These are phyloP conservation scores for Calonectria montana DNA, from an alignment of 2,329 filamentous ascomycete species.

Conservation along the genomic window DNA sequence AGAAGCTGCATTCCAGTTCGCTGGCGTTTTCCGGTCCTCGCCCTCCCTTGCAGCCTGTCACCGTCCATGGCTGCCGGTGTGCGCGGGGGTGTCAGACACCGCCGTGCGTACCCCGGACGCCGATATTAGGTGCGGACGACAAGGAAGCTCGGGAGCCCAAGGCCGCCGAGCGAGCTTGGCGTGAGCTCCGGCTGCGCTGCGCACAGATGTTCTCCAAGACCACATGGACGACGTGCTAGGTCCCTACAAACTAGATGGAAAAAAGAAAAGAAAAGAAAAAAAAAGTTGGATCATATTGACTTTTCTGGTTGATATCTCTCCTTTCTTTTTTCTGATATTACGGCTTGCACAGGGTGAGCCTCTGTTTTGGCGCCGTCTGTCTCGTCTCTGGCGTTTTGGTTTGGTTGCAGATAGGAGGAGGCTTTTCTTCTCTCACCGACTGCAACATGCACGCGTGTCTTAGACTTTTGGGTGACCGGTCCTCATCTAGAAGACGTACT, in stretches of 20 bases:
- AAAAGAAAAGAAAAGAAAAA: background rate
- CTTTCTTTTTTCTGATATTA: conserved; percentile 3
- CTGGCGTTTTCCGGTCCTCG: background rate
- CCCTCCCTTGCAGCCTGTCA: conserved; percentile 15
- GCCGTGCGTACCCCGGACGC: conserved; percentile 17
- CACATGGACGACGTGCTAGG: background rate
- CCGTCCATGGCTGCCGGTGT: background rate
- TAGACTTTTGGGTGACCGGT: conserved; percentile 23
- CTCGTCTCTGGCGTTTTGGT: background rate
- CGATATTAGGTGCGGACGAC: conserved; percentile 7
- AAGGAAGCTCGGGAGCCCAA: background rate
- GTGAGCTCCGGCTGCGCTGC: background rate
- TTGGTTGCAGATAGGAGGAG: background rate
- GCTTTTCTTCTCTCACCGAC: conserved; percentile 16
- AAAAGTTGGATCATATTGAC: background rate
- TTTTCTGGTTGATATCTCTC: background rate
- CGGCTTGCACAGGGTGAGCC: background rate
- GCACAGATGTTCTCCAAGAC: conserved; percentile 4
- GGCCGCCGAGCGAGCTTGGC: background rate
- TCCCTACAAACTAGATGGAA: background rate
- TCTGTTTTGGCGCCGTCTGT: background rate
- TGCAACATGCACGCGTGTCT: conserved; percentile 28
- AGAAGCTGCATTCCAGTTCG: conserved; percentile 4
- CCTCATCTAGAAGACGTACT: conserved; percentile 4
- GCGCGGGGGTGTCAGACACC: background rate